These are phyloP conservation scores for Quercus engelmannii DNA, from an alignment of 306 rosid genomes.

Conservation along the genomic window DNA sequence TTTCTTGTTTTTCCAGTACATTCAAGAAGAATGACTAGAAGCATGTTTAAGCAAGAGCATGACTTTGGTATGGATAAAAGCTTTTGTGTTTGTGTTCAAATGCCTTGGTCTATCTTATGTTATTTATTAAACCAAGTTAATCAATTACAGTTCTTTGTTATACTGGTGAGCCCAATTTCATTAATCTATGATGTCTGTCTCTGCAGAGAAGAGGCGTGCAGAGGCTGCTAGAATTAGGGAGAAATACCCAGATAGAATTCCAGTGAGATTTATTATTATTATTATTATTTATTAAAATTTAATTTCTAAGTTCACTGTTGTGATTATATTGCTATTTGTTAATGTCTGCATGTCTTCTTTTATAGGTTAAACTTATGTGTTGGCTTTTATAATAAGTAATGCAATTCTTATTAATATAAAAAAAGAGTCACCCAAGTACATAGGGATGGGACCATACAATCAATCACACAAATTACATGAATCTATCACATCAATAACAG, in stretches of 20 bases:
- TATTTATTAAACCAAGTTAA: background rate
- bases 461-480: too few species aligned
- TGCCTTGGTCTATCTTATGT: background rate
- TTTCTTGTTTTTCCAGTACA: conserved; percentile 13
- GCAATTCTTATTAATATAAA: too few species aligned
- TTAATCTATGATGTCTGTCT: background rate
- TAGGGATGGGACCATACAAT: too few species aligned
- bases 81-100: background rate
- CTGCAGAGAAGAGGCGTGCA: conserved; percentile 50
- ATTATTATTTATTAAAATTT: background rate
- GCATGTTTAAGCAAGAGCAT: conserved; percentile 48
- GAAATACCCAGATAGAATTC: conserved; percentile 55
- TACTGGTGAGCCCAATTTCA: background rate
- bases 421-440: too few species aligned
- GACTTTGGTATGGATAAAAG: conserved; percentile 27
- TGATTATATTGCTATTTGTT: background rate
- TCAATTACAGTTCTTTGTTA: background rate
- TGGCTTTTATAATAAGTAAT: background rate
- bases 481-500: too few species aligned
- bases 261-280: conserved; percentile 34
- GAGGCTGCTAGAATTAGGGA: conserved; percentile 46
- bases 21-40: conserved; percentile 31
- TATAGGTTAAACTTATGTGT: background rate
- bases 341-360: background rate
- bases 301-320: background rate